These are phyloP conservation scores for Panicum miliaceum DNA, from an alignment of 176 grass and related monocot genomes.

Conservation along the genomic window DNA sequence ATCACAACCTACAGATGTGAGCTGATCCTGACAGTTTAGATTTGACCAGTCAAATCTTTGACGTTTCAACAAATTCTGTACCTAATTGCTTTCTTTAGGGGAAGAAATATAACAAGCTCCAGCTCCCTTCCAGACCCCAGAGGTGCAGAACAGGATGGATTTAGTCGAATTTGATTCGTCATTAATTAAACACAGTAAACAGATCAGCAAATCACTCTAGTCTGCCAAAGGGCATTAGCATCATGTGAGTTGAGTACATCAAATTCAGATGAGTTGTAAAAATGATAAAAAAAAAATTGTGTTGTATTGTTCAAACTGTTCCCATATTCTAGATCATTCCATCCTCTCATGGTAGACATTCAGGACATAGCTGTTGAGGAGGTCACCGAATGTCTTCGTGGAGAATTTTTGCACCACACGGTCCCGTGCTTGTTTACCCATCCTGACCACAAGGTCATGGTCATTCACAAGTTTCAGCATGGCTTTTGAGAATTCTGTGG, in stretches of 20 bases:
- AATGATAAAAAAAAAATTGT: background rate
- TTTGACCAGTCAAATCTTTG: conserved; percentile 22
- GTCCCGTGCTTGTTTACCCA: conserved; percentile 69
- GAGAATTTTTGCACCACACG: conserved; percentile 77
- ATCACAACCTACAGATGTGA: conserved; percentile 30
- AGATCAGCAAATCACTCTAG: background rate
- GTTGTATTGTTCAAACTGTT: background rate
- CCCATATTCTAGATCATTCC: conserved; percentile 43
- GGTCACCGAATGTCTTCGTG: conserved; percentile 79
- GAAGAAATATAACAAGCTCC: background rate
- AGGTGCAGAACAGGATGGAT: background rate
- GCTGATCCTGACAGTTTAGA: conserved; percentile 29
- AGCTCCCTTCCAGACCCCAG: background rate
- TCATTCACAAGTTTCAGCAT: conserved; percentile 76
- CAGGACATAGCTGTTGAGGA: conserved; percentile 67
- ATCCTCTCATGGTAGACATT: conserved; percentile 76
- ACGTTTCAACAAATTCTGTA: background rate
- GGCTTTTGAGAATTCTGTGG: conserved; percentile 67
- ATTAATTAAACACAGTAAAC: conserved; percentile 15
- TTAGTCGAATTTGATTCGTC: background rate
- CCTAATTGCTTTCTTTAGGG: background rate
- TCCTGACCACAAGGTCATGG: conserved; percentile 58
- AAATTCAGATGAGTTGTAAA: conserved; percentile 33
- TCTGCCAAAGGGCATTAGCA: background rate
- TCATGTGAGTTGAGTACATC: conserved; percentile 38